Base-by-base conservation (phyloP, 257 asterid species). In the Osmanthus fragrans region DNA sequence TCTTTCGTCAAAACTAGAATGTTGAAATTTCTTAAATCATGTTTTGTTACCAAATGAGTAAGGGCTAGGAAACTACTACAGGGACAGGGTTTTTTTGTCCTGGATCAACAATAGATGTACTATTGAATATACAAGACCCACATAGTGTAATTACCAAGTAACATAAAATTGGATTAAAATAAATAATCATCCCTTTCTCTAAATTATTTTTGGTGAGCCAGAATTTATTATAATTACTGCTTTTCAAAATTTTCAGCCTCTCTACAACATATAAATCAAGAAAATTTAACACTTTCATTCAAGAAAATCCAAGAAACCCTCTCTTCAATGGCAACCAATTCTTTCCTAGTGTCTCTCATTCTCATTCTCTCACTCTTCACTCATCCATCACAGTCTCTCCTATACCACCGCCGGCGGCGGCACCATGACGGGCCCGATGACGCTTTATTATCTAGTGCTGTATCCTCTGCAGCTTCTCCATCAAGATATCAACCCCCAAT, bases 301-400 rank as follows among this genome's bases (percentile, higher is more conserved):
- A 58, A 23, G 27, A 49, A 40, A 39, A 49, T 30, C 70, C 81
- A 77, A 77, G 80, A 77, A 78, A 78, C 13, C 47, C 19, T 58
- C 19, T 58, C 73, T 42, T 45, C 77, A 84, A 80, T 84, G 85
- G 79, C 80, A 32, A 34, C 34, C 83, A 82, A 85, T 7, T 54
- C 84, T 39, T 73, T 47, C 66, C 60, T 64, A 72, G 23, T 64
- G 65, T 15, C 63, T 18, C 74, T 78, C 49, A 1, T 73, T 71
- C 36, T 68, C 65, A 56, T 60, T 23, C 49, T 81, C 36, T 45
- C 85, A 3, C 70, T 76, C 27, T 68, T 19, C 73, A 23, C 67
- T 10, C 32, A 72, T 60, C 54, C 60, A 71, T 79, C 80, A 5
- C 74, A 40, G 5, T 54, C 32, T 84, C 82, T 37, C 79, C 82